Base-by-base conservation (phyloP, 306 rosid species). In the Medicago truncatula region DNA sequence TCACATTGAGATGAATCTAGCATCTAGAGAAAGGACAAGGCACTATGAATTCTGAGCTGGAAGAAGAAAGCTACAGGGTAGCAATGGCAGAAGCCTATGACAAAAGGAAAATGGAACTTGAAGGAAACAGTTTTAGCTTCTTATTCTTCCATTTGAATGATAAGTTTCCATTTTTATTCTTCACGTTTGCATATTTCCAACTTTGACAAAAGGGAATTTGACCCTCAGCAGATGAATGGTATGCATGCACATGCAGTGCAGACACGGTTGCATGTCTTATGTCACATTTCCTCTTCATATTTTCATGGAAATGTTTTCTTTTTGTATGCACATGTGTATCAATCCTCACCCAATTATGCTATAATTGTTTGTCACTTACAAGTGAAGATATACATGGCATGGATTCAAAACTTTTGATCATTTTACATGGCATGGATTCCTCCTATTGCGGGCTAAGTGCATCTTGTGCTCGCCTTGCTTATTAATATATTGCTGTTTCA, bases 21-120 rank as follows among this genome's bases (percentile, higher is more conserved):
- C 73, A 52, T 44, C 70, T 60, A 58, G 46, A 67, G 40, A 67
- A 49, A 53, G 67, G 71, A 71, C 68, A 66, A 60, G 50, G 66
- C 70, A 50, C 71, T 60, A 50, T 71, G 62, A 73, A 57, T 67
- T 40, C 54, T 52, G 62, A 82, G 85, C 81, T 79, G 75, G 6
- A 54, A 81, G 64, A 81, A 75, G 82, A 73, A 74, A 58, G 57
- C 43, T 62, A 66, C 43, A 67, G 74, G 18, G 74, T 16, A 36
- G 61, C 75, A 76, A 66, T 56, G 25, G 21, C 62, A 80, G 82
- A 21, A 0, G 46, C 23, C 73, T 34, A 67, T 75, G 76, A 69
- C 79, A 76, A 77, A 78, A 78, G 41, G 40, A 81, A 76, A 38
- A 44, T 47, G 61, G 39, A 78, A 78, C 70, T 76, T 63, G 66